phyloP scores from a whole-genome alignment of 2,329 filamentous ascomycete genomes.

The Colletotrichum tropicale region DNA sequence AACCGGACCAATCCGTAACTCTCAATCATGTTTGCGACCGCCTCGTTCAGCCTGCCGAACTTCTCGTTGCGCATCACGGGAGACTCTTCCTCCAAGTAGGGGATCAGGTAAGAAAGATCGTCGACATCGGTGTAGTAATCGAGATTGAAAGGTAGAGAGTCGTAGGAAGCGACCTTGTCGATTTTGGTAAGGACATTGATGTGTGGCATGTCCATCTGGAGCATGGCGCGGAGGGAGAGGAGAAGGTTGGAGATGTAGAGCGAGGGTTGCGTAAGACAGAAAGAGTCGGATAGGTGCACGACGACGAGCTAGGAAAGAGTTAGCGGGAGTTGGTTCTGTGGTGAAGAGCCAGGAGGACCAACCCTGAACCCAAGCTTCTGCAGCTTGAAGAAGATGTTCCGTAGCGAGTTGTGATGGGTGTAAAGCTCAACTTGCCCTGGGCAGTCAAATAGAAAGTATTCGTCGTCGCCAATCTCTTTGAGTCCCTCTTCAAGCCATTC shows the following conservation, averaged over 20 bases:
- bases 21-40: slow-evolving; percentile 85
- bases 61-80: slow-evolving; percentile 73
- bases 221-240: slow-evolving; percentile 92
- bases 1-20: slow-evolving; percentile 90
- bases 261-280: slow-evolving; percentile 90
- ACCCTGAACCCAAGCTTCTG: slow-evolving; percentile 94
- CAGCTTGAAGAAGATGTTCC: slow-evolving; percentile 89
- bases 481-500: slow-evolving; percentile 89
- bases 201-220: slow-evolving; percentile 96
- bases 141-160: slow-evolving; percentile 89
- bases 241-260: slow-evolving; percentile 95
- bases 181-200: slow-evolving; percentile 98
- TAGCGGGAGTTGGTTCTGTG: background rate
- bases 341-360: slow-evolving; percentile 36
- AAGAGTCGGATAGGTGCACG: slow-evolving; percentile 91
- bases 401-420: slow-evolving; percentile 89
- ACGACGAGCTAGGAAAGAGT: slow-evolving; percentile 74
- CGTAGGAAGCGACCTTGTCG: slow-evolving; percentile 87
- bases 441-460: slow-evolving; percentile 91
- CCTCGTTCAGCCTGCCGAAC: slow-evolving; percentile 83
- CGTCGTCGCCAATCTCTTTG: slow-evolving; percentile 79
- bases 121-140: slow-evolving; percentile 98
- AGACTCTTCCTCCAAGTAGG: slow-evolving; percentile 79
- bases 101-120: slow-evolving; percentile 83
- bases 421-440: slow-evolving; percentile 97